Percentiles rank a stretch among this genome's conserved stretches.
Evolutionary conservation across 495 filamentous ascomycete species (phyloP).

Genomic region (Hyphodiscus hymeniophilus): DNA sequence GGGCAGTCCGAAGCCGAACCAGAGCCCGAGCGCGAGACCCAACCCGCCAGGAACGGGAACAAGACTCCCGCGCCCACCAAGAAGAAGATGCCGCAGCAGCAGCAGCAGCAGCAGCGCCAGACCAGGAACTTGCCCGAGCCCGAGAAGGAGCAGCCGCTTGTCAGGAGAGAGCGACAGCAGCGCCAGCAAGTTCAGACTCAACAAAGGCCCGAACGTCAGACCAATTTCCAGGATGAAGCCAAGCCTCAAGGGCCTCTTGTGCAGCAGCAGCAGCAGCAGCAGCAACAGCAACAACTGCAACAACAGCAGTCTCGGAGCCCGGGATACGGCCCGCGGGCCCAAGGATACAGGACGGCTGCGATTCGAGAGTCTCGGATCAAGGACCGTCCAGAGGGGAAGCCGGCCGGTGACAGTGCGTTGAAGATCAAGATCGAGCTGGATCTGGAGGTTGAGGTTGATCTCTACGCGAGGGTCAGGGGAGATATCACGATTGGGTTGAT

Average conservation of each 20-base stretch:
- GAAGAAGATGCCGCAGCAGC: background rate
- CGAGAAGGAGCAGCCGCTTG: background rate
- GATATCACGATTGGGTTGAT: constrained; percentile 10
- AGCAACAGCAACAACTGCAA: background rate
- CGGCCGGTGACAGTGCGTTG: constrained; percentile 19
- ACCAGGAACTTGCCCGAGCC: too few species aligned
- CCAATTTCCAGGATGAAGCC: too few species aligned
- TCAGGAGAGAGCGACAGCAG: too few species aligned
- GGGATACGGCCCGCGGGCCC: background rate
- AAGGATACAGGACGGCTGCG: constrained; percentile 10
- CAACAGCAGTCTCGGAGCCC: background rate
- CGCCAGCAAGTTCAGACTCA: background rate
- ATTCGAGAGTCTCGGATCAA: constrained; percentile 24
- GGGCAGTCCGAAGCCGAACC: background rate
- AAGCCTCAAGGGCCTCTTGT: background rate
- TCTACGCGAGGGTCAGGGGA: constrained; percentile 7
- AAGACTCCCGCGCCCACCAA: background rate
- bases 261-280: background rate
- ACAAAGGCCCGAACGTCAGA: background rate
- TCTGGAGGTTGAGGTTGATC: constrained; percentile 25
- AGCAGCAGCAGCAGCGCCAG: background rate
- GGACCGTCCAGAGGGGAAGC: constrained; percentile 17
- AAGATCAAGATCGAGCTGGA: constrained; percentile 26
- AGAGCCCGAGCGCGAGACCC: background rate
- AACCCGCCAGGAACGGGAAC: background rate